A percentile compares a stretch with the other conserved stretches of the same genome.
Conservation (phyloP, 2,329 filamentous ascomycete species). For the Trichoderma atroviride region DNA sequence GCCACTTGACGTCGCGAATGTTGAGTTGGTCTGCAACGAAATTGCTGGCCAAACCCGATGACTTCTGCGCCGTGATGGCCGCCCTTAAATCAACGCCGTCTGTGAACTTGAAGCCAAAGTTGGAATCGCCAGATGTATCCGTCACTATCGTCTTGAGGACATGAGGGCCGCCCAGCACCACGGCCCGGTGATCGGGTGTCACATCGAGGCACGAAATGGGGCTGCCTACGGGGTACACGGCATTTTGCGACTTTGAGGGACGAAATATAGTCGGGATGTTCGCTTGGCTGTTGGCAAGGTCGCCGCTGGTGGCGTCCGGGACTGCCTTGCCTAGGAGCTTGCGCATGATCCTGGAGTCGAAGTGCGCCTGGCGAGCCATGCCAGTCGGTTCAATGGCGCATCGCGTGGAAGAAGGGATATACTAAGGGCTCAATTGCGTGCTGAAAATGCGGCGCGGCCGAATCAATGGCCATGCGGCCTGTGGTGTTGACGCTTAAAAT, state of each 20-base stretch:
- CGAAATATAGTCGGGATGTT: slow-evolving; percentile 48
- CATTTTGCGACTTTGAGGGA: slow-evolving; percentile 59
- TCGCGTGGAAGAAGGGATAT: background rate
- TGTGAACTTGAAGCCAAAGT: slow-evolving; percentile 47
- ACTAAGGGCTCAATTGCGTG: background rate
- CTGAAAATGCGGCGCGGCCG: background rate
- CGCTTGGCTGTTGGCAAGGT: slow-evolving; percentile 50
- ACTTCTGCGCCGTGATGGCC: slow-evolving; percentile 54
- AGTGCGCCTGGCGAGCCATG: slow-evolving; percentile 41
- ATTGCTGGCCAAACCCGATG: slow-evolving; percentile 46
- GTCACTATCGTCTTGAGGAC: slow-evolving; percentile 63
- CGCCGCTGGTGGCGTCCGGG: slow-evolving; percentile 50
- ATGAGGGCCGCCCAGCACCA: slow-evolving; percentile 60
- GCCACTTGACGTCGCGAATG: slow-evolving; percentile 65
- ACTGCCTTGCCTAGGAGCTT: slow-evolving; percentile 60
- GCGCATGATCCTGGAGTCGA: slow-evolving; percentile 59
- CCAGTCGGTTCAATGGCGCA: slow-evolving; percentile 19
- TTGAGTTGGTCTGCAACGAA: slow-evolving; percentile 60
- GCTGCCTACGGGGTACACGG: slow-evolving; percentile 52
- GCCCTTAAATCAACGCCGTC: slow-evolving; percentile 63
- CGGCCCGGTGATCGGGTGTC: slow-evolving; percentile 58
- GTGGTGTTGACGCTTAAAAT: background rate
- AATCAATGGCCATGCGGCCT: background rate
- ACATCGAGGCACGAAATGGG: slow-evolving; percentile 62
- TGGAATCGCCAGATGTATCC: slow-evolving; percentile 45